Evolutionary conservation across 495 filamentous ascomycete species (phyloP).

Genomic region (Penicillium cinerascens): DNA sequence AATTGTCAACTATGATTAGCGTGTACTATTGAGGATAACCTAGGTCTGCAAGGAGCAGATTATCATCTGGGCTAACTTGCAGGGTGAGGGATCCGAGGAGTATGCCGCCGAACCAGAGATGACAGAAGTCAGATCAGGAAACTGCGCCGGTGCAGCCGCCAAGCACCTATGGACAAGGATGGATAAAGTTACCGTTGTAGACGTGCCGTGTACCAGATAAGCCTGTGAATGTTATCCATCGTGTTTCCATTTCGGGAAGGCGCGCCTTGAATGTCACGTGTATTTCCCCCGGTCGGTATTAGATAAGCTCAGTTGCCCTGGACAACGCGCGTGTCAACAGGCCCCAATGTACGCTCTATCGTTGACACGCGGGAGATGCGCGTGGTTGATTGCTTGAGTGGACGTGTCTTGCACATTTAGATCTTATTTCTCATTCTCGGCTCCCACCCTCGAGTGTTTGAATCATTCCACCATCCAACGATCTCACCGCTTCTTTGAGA

Average conservation of each 20-base stretch:
- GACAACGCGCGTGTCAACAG: conserved; percentile 22
- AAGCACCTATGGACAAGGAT: background rate
- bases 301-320: conserved; percentile 21
- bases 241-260: conserved; percentile 1
- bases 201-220: background rate
- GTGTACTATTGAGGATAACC: background rate
- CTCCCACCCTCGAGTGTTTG: background rate
- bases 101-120: background rate
- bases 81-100: background rate
- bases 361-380: conserved; percentile 3
- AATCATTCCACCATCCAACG: background rate
- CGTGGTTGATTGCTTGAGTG: background rate
- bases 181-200: background rate
- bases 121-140: background rate
- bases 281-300: background rate
- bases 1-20: background rate
- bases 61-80: background rate
- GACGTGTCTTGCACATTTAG: background rate
- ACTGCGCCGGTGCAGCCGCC: background rate
- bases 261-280: conserved; percentile 3
- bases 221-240: background rate
- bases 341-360: background rate
- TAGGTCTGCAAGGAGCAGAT: background rate
- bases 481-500: conserved; percentile 16
- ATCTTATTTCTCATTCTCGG: background rate